Evolutionary conservation across 176 grass and related monocot genomes (phyloP).

Genomic region (Poa annua): DNA sequence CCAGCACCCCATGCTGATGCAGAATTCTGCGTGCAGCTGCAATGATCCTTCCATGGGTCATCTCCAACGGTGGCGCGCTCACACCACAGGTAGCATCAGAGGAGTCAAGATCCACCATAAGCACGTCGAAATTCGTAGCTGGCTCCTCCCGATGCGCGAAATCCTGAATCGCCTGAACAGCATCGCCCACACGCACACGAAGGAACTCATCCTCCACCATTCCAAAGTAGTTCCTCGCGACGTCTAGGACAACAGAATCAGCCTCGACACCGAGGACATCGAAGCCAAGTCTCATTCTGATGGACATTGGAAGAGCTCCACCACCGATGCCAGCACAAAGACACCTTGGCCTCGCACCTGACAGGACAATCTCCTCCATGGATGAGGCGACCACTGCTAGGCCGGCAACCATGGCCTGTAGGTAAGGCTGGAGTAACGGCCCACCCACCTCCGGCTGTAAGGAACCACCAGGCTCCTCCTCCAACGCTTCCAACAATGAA

Average conservation of each 20-base stretch:
- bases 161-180: conserved; percentile 59
- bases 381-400: conserved; percentile 50
- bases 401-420: conserved; percentile 68
- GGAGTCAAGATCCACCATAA: conserved; percentile 86
- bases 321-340: conserved; percentile 82
- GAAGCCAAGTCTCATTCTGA: conserved; percentile 60
- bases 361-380: conserved; percentile 37
- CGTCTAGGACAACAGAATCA: conserved; percentile 60
- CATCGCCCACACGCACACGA: conserved; percentile 55
- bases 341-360: conserved; percentile 52
- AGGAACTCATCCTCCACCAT: conserved; percentile 75
- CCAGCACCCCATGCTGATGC: conserved; percentile 53
- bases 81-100: conserved; percentile 65
- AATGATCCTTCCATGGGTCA: conserved; percentile 55
- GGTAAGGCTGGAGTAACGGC: conserved; percentile 72
- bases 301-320: conserved; percentile 73
- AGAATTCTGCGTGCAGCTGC: conserved; percentile 51
- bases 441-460: conserved; percentile 47
- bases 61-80: conserved; percentile 70
- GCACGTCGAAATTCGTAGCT: conserved; percentile 54
- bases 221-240: conserved; percentile 76
- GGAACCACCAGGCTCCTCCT: conserved; percentile 26
- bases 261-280: conserved; percentile 69
- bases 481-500: conserved; percentile 35
- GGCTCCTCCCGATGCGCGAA: conserved; percentile 24